Evolutionary conservation across 164 flowering plant genomes (phyloP).

Genomic region (Amborella trichopoda): DNA sequence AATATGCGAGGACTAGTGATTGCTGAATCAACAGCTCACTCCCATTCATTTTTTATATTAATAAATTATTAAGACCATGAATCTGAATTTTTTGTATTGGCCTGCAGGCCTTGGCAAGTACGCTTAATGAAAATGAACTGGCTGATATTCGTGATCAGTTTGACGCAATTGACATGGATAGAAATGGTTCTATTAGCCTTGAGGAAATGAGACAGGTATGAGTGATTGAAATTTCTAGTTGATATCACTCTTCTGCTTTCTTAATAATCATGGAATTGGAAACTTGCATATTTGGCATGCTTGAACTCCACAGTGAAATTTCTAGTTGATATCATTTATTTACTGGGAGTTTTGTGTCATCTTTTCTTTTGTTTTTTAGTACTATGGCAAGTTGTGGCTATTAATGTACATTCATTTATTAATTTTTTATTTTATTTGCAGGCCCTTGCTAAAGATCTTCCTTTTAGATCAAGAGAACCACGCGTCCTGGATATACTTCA

Average conservation of each 20-base stretch:
- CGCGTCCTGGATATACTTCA: conserved; percentile 84
- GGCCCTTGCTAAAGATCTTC: conserved; percentile 98
- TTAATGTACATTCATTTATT: neutral
- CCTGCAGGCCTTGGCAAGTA: conserved; percentile 84
- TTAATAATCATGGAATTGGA: too few relatives aligned
- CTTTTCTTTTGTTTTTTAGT: too few relatives aligned
- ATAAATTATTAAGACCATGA: too few relatives aligned
- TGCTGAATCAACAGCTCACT: too few relatives aligned
- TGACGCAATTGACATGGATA: conserved; percentile 93
- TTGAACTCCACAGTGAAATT: too few relatives aligned
- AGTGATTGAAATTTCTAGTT: too few relatives aligned
- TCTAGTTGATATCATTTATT: too few relatives aligned
- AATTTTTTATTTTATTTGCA: conserved; percentile 19
- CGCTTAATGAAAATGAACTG: conserved; percentile 76
- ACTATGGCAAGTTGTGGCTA: too few relatives aligned
- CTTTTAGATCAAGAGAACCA: conserved; percentile 83
- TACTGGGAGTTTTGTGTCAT: too few relatives aligned
- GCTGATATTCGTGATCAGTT: conserved; percentile 83
- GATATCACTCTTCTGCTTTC: too few relatives aligned
- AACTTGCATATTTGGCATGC: neutral
- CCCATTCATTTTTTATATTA: too few relatives aligned
- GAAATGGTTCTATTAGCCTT: conserved; percentile 86
- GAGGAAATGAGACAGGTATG: conserved; percentile 96
- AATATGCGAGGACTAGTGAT: too few relatives aligned
- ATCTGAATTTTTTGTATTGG: neutral